Base-by-base conservation (phyloP, 495 filamentous ascomycete species). In the Bombardia bombarda region DNA sequence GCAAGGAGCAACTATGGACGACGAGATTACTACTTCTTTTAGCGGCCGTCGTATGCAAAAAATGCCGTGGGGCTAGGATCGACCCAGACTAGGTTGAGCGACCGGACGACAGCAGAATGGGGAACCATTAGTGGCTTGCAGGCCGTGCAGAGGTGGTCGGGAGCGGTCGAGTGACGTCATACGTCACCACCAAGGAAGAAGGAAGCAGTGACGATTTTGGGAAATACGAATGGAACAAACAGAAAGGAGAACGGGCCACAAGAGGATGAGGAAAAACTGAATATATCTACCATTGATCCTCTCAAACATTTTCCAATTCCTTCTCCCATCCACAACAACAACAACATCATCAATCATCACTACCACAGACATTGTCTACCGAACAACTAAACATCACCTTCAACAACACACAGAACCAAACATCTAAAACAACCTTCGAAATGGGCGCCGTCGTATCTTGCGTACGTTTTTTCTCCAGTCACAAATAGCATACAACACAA, bases 361-460 rank as follows among this genome's bases (percentile, higher is more conserved):
- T 32, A 3, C 23, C 40, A 4, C 25, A 19, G 5, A 28, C 17
- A 32, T 10, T 16, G 25, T 13, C 9, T 12, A 23, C 21, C 33
- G 25, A 20, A 3, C 30, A 32, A 16, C 18, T 32, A 40, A 25
- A 28, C 37, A 52, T 16, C 34, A 45, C 38, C 45, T n/a, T 6
- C 16, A 28, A 23, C 30, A 31, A 39, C 42, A 40, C 26, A 13
- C 18, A 46, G 31, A 33, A 40, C 24, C 43, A 47, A 50, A 56
- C 20, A 37, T 56, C 40, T 34, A 19, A 50, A 33, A 44, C 38
- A 63, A 51, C 50, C 57, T 42, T 60, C 72, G 86, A 69, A 59
- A 97, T 97, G 90, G 90, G 90, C 70, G 90, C 86, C 68, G 86
- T 96, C 62, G 77, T 93, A 46, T 95, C 88, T 66, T 95, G 90